These are phyloP conservation scores for Penicillium dipodomyicola DNA, from an alignment of 495 filamentous ascomycete genomes.

Conservation along the genomic window DNA sequence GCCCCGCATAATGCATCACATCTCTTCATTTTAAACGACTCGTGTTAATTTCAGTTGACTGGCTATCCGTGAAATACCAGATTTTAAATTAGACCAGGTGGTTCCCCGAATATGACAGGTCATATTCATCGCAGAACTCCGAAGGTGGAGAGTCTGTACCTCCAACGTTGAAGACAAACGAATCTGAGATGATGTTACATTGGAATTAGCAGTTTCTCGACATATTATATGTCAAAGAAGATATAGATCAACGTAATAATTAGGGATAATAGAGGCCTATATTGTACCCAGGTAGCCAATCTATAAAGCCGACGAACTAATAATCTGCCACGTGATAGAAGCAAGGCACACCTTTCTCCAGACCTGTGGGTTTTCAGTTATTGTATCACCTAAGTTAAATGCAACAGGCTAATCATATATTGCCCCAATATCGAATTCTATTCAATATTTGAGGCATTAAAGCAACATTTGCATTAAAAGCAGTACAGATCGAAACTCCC, in stretches of 20 bases:
- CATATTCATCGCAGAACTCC: not conserved
- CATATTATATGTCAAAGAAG: not conserved
- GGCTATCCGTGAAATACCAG: not conserved
- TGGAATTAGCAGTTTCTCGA: not conserved
- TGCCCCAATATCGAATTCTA: not conserved
- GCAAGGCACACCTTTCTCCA: not conserved
- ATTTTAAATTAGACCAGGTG: not conserved
- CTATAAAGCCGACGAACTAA: not conserved
- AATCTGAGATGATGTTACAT: not conserved
- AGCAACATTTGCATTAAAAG: not conserved
- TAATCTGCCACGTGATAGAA: not conserved
- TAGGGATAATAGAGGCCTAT: not conserved
- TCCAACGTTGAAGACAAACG: not conserved
- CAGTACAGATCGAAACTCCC: constrained; percentile 5
- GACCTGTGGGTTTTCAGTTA: not conserved
- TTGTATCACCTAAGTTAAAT: not conserved
- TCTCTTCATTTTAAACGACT: not conserved
- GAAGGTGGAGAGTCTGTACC: not conserved
- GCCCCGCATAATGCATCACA: not conserved
- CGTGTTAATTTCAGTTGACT: not conserved
- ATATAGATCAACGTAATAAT: not conserved
- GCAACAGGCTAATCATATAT: not conserved
- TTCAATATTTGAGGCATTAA: not conserved
- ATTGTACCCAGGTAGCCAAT: not conserved
- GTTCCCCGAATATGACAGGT: not conserved